A percentile compares a stretch with the other conserved stretches of the same genome.
These are phyloP conservation scores for Lentithecium fluviatile DNA, from an alignment of 495 filamentous ascomycete species.

Conservation along the genomic window DNA sequence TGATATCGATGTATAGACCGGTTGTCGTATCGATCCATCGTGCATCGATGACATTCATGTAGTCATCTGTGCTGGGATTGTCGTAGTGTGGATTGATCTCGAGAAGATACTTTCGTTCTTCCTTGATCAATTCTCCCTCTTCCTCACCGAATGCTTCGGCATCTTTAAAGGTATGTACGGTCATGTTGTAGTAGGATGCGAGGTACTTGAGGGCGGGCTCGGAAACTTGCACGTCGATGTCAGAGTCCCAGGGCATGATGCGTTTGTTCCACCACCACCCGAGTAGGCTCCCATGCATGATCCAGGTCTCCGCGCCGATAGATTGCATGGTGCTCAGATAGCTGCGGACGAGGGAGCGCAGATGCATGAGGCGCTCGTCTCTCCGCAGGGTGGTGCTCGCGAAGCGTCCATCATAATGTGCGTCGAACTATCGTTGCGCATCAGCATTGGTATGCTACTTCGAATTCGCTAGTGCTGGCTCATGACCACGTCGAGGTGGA, in stretches of 20 bases:
- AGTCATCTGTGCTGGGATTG: conserved; percentile 49
- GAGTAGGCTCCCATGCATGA: conserved; percentile 62
- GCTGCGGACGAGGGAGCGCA: conserved; percentile 55
- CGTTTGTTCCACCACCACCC: conserved; percentile 66
- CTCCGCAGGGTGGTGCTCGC: conserved; percentile 27
- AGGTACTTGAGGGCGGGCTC: conserved; percentile 58
- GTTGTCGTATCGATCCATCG: conserved; percentile 62
- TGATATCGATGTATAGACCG: conserved; percentile 65
- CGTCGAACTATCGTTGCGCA: conserved; percentile 33
- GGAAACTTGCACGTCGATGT: conserved; percentile 61
- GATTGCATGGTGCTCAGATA: conserved; percentile 57
- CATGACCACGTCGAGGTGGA: background rate
- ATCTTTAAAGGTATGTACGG: conserved; percentile 53
- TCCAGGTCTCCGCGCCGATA: conserved; percentile 60
- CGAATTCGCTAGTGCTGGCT: background rate
- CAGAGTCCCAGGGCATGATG: conserved; percentile 65
- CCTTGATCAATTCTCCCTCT: conserved; percentile 22
- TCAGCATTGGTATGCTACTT: background rate
- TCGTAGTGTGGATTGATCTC: conserved; percentile 62
- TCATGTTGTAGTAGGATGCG: conserved; percentile 62
- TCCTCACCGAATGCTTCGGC: conserved; percentile 17
- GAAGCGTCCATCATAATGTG: conserved; percentile 45
- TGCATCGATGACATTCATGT: conserved; percentile 59
- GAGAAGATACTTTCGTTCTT: conserved; percentile 54
- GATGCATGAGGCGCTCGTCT: conserved; percentile 39